Conservation (phyloP, 2,329 filamentous ascomycete species). For the Ustulina deusta region DNA sequence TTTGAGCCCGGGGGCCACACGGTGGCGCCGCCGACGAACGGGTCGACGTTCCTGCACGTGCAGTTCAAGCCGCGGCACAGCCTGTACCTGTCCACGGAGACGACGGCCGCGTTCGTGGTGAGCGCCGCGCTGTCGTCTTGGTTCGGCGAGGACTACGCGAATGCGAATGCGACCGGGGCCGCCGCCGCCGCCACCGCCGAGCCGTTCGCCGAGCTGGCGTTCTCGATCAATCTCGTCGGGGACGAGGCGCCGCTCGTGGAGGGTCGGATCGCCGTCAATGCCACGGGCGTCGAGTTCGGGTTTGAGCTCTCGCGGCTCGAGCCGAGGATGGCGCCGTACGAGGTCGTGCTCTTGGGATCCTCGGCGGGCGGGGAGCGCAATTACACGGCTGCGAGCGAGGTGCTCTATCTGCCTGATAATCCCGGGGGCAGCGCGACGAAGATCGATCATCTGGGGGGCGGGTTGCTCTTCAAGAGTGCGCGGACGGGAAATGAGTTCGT, state of each 20-base stretch:
- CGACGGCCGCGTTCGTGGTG: conserved; percentile 58
- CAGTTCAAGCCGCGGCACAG: conserved; percentile 61
- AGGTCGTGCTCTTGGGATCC: conserved; percentile 54
- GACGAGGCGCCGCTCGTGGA: conserved; percentile 50
- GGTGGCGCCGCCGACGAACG: conserved; percentile 51
- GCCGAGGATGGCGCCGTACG: conserved; percentile 55
- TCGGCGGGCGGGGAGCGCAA: conserved; percentile 50
- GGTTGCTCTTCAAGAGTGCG: conserved; percentile 55
- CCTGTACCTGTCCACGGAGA: conserved; percentile 59
- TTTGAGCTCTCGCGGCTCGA: conserved; percentile 55
- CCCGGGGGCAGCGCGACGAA: conserved; percentile 58
- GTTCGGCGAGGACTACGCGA: conserved; percentile 55
- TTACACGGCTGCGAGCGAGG: conserved; percentile 54
- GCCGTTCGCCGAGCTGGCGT: conserved; percentile 48
- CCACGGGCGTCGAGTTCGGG: conserved; percentile 52
- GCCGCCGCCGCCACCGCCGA: conserved; percentile 34
- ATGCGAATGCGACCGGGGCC: conserved; percentile 41
- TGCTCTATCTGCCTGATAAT: conserved; percentile 60
- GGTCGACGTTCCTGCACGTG: conserved; percentile 55
- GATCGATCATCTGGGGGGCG: conserved; percentile 60
- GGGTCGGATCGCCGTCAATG: conserved; percentile 52
- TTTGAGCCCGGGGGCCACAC: conserved; percentile 61
- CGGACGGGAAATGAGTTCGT: conserved; percentile 53
- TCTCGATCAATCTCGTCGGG: conserved; percentile 54
- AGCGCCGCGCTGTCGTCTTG: conserved; percentile 57